These are phyloP conservation scores for Luzula sylvatica DNA, from an alignment of 176 grass and related monocot species.

Conservation along the genomic window DNA sequence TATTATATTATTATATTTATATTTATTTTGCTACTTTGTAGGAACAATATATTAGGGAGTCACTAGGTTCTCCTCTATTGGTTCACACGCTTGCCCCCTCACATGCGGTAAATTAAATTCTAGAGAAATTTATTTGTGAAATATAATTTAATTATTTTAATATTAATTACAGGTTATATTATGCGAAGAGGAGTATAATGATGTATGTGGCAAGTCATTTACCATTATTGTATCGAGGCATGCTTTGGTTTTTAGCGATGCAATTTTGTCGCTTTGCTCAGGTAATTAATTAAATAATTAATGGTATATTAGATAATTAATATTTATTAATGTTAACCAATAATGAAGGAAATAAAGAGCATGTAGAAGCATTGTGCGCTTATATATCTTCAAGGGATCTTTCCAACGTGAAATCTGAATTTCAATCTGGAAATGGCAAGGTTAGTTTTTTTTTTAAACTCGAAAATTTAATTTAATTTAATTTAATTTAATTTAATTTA, in stretches of 20 bases:
- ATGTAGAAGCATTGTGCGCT: constrained; percentile 41
- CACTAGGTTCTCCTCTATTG: constrained; percentile 57
- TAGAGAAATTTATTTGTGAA: constrained; percentile 14
- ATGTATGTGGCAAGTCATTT: constrained; percentile 32
- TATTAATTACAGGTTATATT: constrained; percentile 1
- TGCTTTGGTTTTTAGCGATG: constrained; percentile 19
- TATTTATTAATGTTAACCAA: no score
- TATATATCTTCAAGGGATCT: constrained; percentile 65
- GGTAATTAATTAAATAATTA: no score
- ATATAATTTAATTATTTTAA: no score
- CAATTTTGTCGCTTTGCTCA: no score
- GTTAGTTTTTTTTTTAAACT: constrained; percentile 30
- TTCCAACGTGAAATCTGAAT: constrained; percentile 56
- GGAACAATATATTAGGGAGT: constrained; percentile 70
- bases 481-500: not conserved
- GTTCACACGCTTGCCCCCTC: constrained; percentile 40
- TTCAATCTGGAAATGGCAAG: constrained; percentile 66
- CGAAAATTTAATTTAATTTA: not conserved
- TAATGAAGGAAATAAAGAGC: constrained; percentile 54
- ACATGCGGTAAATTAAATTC: constrained; percentile 47
- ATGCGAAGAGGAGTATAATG: constrained; percentile 10
- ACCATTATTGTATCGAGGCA: constrained; percentile 42
- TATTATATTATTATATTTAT: no score
- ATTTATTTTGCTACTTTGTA: no score
- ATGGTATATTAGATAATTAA: no score